Base-by-base conservation (phyloP, 2,329 filamentous ascomycete species). In the Paraphoma sp. region DNA sequence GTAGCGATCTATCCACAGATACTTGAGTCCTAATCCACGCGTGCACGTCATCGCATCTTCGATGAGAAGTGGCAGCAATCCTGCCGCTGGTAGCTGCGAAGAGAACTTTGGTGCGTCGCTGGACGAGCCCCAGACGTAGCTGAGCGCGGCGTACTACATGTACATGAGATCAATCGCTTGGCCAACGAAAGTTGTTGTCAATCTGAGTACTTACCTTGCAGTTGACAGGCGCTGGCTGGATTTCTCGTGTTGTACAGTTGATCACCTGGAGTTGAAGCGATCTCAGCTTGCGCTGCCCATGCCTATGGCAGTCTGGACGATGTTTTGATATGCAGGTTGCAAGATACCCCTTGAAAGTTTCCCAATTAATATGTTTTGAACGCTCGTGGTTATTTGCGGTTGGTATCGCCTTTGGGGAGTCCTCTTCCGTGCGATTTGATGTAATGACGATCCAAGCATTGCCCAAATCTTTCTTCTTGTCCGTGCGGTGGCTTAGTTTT, bases 31-130 rank as follows among this genome's bases (percentile, higher is more conserved):
- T 2, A 53, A 18, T n/a, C 29, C 40, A 33, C 28, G 29, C 2
- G 33, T 47, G 14, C 51, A 53, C 38, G 10, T 45, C 12, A 54
- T 45, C 5, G 52, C 46, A 44, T 54, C 52, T 36, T 54, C 47
- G 41, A 54, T 50, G 3, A 33, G 10, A 4, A 31, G n/a, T 16
- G 52, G 46, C 23, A 23, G 3, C 23, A 31, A 14, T 9, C 11
- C 5, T 33, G 7, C 18, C 12, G n/a, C n/a, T n/a, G 23, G 23
- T 6, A 38, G 33, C 41, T 8, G 8, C 11, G 33, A 31, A 16
- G 33, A 28, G 11, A 36, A 46, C 8, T 30, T 9, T 33, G 33
- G 10, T 6, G 33, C 6, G 33, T n/a, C 33, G n/a, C n/a, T 38
- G 33, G 33, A 38, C 4, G 16, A 16, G 8, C 51, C 45, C 51